These are phyloP conservation scores for Hymenoscyphus fructigenus DNA, from an alignment of 2,329 filamentous ascomycete species.

Conservation along the genomic window DNA sequence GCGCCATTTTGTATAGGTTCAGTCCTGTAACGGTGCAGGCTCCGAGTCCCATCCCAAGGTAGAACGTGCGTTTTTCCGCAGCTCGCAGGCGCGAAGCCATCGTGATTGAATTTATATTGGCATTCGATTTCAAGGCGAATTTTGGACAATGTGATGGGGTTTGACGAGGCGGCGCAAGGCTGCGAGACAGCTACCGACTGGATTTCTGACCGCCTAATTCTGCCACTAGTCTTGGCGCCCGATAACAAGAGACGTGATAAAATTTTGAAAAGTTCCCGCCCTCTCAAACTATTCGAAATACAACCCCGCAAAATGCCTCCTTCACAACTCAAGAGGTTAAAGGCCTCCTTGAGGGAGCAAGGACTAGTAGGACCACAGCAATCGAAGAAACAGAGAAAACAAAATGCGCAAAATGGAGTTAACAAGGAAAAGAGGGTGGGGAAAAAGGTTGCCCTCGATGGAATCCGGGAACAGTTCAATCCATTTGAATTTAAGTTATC, in stretches of 20 bases:
- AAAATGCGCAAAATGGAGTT: conserved; percentile 64
- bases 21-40: not conserved
- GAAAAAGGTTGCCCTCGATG: conserved; percentile 73
- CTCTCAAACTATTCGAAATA: conserved; percentile 5
- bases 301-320: conserved; percentile 68
- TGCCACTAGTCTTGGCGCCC: conserved; percentile 12
- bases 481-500: conserved; percentile 92
- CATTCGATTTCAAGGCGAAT: not conserved
- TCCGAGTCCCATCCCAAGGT: conserved; percentile 2
- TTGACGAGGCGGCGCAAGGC: conserved; percentile 5
- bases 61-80: not conserved
- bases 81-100: conserved; percentile 4
- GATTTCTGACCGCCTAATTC: conserved; percentile 16
- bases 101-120: not conserved
- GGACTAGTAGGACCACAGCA: conserved; percentile 89
- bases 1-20: conserved; percentile 29
- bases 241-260: conserved; percentile 18
- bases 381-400: conserved; percentile 91
- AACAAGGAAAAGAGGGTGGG: conserved; percentile 72
- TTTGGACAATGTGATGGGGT: not conserved
- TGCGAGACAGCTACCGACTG: not conserved
- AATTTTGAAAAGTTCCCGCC: conserved; percentile 15
- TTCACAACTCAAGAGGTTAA: conserved; percentile 94
- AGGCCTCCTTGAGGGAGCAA: conserved; percentile 83
- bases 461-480: conserved; percentile 94